Percentiles rank a stretch among this genome's conserved stretches.
phyloP scores from a whole-genome alignment of 495 filamentous ascomycete genomes.

The Penicillium subrubescens region DNA sequence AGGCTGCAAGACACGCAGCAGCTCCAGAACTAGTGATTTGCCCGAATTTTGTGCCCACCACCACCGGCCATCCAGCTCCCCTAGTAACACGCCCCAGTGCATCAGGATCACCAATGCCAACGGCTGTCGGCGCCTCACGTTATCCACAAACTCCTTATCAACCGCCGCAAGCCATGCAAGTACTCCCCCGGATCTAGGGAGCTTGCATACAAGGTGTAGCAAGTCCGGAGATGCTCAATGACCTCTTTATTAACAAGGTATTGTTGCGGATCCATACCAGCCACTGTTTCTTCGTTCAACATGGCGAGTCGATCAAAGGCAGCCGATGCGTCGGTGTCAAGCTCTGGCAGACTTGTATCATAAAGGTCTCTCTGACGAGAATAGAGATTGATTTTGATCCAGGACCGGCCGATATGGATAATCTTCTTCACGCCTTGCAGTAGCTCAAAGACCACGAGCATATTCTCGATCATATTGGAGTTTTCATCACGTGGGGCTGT shows the following conservation, averaged over 20 bases:
- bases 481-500: slow-evolving; percentile 34
- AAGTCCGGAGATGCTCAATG: slow-evolving; percentile 32
- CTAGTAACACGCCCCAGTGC: slow-evolving; percentile 42
- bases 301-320: slow-evolving; percentile 30
- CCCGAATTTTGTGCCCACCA: slow-evolving; percentile 46
- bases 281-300: slow-evolving; percentile 30
- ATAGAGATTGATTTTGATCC: slow-evolving; percentile 35
- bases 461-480: slow-evolving; percentile 40
- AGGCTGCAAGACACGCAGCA: slow-evolving; percentile 23
- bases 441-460: slow-evolving; percentile 39
- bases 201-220: slow-evolving; percentile 28
- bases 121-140: slow-evolving; percentile 33
- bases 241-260: slow-evolving; percentile 35
- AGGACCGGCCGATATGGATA: slow-evolving; percentile 31
- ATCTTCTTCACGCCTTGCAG: slow-evolving; percentile 43
- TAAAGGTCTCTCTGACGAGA: slow-evolving; percentile 24
- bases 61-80: slow-evolving; percentile 34
- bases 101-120: slow-evolving; percentile 39
- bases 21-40: slow-evolving; percentile 33
- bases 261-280: slow-evolving; percentile 25
- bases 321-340: slow-evolving; percentile 30
- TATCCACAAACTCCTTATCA: slow-evolving; percentile 39
- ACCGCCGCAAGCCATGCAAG: slow-evolving; percentile 41
- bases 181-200: slow-evolving; percentile 29
- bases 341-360: slow-evolving; percentile 2